These are phyloP conservation scores for Strobilomyces dryophilus DNA, from an alignment of 768 basidiomycete genomes.

Conservation along the genomic window DNA sequence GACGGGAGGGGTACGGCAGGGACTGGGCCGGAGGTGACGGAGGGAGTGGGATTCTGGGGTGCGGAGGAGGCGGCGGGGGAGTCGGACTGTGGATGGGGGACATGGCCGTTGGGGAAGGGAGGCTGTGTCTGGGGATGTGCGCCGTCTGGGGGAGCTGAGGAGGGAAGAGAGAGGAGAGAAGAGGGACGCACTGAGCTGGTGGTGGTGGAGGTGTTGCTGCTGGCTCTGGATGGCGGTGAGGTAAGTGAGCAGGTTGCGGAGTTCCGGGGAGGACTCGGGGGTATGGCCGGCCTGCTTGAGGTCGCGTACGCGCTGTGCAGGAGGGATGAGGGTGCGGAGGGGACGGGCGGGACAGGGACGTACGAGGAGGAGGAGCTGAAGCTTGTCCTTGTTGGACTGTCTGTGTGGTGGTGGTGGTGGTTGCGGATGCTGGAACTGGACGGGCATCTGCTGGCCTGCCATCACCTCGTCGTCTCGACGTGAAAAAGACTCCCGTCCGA, in stretches of 20 bases:
- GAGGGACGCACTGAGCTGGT: neutral
- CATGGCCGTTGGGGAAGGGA: slow-evolving; percentile 46
- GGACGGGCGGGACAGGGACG: neutral
- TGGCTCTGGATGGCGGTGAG: slow-evolving; percentile 31
- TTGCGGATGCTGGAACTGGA: slow-evolving; percentile 17
- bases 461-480: slow-evolving; percentile 1
- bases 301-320: slow-evolving; percentile 35
- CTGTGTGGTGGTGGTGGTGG: slow-evolving; percentile 5
- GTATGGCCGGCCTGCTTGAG: too few species aligned
- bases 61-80: slow-evolving; percentile 26
- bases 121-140: slow-evolving; percentile 12
- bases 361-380: slow-evolving; percentile 6
- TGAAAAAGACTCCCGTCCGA: slow-evolving; percentile 14
- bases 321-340: neutral
- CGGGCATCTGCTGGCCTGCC: slow-evolving; percentile 23
- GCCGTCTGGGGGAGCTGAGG: slow-evolving; percentile 31
- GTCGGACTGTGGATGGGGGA: slow-evolving; percentile 25
- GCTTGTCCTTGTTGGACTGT: neutral
- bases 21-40: slow-evolving; percentile 48
- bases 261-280: too few species aligned
- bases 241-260: slow-evolving; percentile 9
- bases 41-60: slow-evolving; percentile 29
- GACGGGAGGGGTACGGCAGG: slow-evolving; percentile 52
- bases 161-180: neutral
- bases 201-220: slow-evolving; percentile 27